Evolutionary conservation across 257 asterid genomes (phyloP).

Genomic region (Penstemon newberryi): DNA sequence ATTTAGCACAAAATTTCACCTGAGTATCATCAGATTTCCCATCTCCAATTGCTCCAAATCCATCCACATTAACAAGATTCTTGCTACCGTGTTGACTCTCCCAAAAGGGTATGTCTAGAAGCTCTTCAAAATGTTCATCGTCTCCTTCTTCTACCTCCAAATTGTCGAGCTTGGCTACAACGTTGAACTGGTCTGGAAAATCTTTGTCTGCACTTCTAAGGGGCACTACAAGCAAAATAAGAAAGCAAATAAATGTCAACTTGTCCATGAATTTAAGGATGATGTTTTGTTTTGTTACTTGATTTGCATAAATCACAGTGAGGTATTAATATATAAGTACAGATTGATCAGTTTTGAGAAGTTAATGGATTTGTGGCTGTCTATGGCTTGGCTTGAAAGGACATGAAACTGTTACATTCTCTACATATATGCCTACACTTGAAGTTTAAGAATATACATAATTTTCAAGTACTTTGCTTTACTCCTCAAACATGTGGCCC

Average conservation of each 20-base stretch:
- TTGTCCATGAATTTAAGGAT: constrained; percentile 50
- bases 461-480: constrained; percentile 63
- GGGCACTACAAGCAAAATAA: constrained; percentile 42
- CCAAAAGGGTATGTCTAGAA: constrained; percentile 36
- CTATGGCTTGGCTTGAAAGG: constrained; percentile 86
- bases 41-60: constrained; percentile 89
- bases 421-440: constrained; percentile 39
- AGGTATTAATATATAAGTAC: constrained; percentile 50
- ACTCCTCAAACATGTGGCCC: constrained; percentile 68
- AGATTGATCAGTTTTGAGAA: constrained; percentile 42
- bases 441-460: constrained; percentile 61
- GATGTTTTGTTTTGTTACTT: constrained; percentile 26
- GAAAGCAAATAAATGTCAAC: constrained; percentile 43
- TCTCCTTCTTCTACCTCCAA: constrained; percentile 40
- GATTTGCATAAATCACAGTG: constrained; percentile 44
- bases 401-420: constrained; percentile 41
- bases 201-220: constrained; percentile 33
- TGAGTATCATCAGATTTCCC: constrained; percentile 87
- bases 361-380: constrained; percentile 41
- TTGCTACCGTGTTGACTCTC: constrained; percentile 39
- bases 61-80: constrained; percentile 74
- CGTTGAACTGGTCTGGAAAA: constrained; percentile 30
- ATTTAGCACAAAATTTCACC: constrained; percentile 42
- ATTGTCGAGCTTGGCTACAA: constrained; percentile 35
- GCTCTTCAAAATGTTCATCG: constrained; percentile 38